Conservation (phyloP, 2,329 filamentous ascomycete species). For the Aspergillus caelatus region DNA sequence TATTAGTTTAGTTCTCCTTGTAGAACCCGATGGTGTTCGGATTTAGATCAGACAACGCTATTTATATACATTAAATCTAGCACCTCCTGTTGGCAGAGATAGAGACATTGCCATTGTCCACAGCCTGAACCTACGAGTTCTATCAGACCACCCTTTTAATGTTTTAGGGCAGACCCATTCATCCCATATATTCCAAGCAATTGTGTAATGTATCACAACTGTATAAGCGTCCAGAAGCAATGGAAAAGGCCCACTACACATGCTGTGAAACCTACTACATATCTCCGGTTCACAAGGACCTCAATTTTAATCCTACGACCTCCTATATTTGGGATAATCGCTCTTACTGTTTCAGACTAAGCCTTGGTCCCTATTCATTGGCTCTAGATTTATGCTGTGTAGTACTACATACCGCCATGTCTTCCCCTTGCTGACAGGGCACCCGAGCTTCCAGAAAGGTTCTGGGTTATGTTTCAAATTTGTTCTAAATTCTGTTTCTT, state of each 20-base stretch:
- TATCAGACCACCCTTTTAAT: neutral
- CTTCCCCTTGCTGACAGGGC: no score
- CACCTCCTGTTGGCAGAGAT: neutral
- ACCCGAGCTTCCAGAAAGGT: no score
- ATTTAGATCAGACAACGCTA: neutral
- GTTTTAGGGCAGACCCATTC: neutral
- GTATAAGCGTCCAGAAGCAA: neutral
- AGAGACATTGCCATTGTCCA: neutral
- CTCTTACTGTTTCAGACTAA: no score
- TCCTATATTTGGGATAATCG: no score
- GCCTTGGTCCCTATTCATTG: no score
- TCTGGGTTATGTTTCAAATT: no score
- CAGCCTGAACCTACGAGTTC: no score
- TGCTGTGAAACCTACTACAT: neutral
- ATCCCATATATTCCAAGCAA: neutral
- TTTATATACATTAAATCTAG: no score
- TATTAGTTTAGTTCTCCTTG: neutral
- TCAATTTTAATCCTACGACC: no score
- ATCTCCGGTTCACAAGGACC: neutral
- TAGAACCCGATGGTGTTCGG: accelerated
- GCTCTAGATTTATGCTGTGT: no score
- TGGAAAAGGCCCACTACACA: neutral
- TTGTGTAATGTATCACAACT: neutral
- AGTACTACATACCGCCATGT: neutral
- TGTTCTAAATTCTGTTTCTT: no score